Percentiles rank a stretch among this genome's conserved stretches.
phyloP scores from a whole-genome alignment of 2,329 filamentous ascomycete species.

The Dothistroma pini region DNA sequence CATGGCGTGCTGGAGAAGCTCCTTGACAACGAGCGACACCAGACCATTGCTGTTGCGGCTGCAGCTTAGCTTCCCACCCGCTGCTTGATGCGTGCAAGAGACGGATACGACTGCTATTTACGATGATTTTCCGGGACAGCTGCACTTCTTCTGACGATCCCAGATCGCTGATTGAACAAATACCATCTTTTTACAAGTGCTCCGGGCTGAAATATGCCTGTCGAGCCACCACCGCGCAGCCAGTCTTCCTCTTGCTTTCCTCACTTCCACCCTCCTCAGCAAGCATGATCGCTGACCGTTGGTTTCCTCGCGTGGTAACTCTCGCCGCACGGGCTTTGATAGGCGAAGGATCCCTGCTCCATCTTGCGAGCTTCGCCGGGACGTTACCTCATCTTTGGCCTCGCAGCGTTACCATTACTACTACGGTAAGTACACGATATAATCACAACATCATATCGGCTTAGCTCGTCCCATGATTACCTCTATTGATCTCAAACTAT shows the following conservation, averaged over 20 bases:
- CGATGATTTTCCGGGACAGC: slow-evolving; percentile 7
- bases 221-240: slow-evolving; percentile 3
- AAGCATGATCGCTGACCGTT: background rate
- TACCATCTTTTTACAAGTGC: slow-evolving; percentile 10
- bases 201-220: slow-evolving; percentile 9
- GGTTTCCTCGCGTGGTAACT: background rate
- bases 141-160: background rate
- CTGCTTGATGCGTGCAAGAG: background rate
- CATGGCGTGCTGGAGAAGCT: slow-evolving; percentile 47
- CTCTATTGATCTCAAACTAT: background rate
- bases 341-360: background rate
- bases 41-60: slow-evolving; percentile 43
- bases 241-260: background rate
- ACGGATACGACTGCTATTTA: background rate
- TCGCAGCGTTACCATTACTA: background rate
- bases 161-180: background rate
- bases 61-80: slow-evolving; percentile 30
- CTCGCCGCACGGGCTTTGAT: background rate
- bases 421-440: background rate
- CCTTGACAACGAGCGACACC: slow-evolving; percentile 45
- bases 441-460: too few relatives aligned
- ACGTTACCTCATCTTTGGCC: background rate
- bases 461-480: too few relatives aligned
- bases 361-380: background rate
- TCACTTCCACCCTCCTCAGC: background rate